Percentiles rank a stretch among this genome's conserved stretches.
Evolutionary conservation across 495 filamentous ascomycete species (phyloP).

Genomic region (Niebla homalea): DNA sequence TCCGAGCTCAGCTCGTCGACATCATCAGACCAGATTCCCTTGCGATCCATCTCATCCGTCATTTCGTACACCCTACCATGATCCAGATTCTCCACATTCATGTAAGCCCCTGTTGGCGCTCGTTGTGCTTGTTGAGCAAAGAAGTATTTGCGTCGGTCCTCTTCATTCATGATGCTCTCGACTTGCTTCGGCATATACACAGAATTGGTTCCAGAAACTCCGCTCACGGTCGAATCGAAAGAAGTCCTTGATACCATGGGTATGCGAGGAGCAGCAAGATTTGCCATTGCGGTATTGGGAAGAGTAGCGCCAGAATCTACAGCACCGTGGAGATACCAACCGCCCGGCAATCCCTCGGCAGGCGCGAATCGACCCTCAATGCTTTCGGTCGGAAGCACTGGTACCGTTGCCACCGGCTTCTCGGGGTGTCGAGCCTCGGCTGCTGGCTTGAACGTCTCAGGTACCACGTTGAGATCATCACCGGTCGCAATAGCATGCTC

Average conservation of each 20-base stretch:
- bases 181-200: constrained; percentile 63
- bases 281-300: constrained; percentile 27
- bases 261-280: constrained; percentile 34
- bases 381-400: constrained; percentile 58
- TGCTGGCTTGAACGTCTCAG: constrained; percentile 74
- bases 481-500: constrained; percentile 66
- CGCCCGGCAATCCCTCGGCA: constrained; percentile 37
- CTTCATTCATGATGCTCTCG: constrained; percentile 71
- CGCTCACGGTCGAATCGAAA: constrained; percentile 57
- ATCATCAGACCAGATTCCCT: constrained; percentile 7
- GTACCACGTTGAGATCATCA: constrained; percentile 84
- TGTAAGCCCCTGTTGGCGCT: constrained; percentile 38
- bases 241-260: constrained; percentile 49
- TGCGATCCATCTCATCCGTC: constrained; percentile 26
- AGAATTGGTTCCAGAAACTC: constrained; percentile 44
- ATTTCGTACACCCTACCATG: constrained; percentile 39
- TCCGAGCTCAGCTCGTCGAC: constrained; percentile 3
- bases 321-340: constrained; percentile 28
- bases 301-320: constrained; percentile 26
- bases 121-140: constrained; percentile 50
- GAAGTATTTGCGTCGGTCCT: constrained; percentile 58
- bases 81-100: constrained; percentile 28
- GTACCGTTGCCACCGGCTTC: constrained; percentile 27
- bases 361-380: constrained; percentile 49
- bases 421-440: constrained; percentile 37